These are phyloP conservation scores for Beta lomatogona DNA, from an alignment of 179 eudicot species.

Conservation along the genomic window DNA sequence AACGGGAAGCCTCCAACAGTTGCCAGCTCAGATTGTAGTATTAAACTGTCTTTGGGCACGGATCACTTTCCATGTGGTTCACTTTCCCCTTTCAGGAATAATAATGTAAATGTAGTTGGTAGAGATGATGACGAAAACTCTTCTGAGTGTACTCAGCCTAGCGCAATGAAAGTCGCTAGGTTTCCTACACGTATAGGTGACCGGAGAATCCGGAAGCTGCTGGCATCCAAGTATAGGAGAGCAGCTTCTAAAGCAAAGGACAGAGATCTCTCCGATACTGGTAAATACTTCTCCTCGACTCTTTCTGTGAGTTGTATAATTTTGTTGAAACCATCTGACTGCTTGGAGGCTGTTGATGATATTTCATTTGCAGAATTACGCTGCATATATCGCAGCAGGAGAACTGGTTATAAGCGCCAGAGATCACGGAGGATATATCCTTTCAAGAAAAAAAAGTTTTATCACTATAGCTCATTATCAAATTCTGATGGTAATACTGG, in stretches of 20 bases:
- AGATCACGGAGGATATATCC: constrained; percentile 87
- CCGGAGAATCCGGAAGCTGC: constrained; percentile 57
- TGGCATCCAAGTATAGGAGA: constrained; percentile 67
- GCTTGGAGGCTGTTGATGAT: not conserved
- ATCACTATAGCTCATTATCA: constrained; percentile 41
- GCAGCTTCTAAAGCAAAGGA: constrained; percentile 49
- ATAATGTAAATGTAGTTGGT: constrained; percentile 66
- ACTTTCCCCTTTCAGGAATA: constrained; percentile 42
- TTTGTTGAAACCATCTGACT: not conserved
- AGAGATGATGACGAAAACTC: constrained; percentile 96
- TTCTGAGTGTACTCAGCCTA: constrained; percentile 63
- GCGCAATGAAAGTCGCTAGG: constrained; percentile 55
- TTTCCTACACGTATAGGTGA: constrained; percentile 50
- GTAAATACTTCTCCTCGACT: constrained; percentile 23
- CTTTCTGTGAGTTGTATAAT: not conserved
- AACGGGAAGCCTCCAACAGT: constrained; percentile 46
- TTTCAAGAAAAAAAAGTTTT: constrained; percentile 68
- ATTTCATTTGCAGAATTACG: constrained; percentile 41
- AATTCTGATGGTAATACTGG: constrained; percentile 44
- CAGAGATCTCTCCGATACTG: constrained; percentile 45
- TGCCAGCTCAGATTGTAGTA: constrained; percentile 47
- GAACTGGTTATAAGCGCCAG: constrained; percentile 45
- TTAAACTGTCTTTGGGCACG: constrained; percentile 42
- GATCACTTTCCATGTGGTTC: constrained; percentile 44
- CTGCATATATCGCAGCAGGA: constrained; percentile 47